phyloP scores from a whole-genome alignment of 2,329 filamentous ascomycete species.

The Beauveria pseudobassiana region DNA sequence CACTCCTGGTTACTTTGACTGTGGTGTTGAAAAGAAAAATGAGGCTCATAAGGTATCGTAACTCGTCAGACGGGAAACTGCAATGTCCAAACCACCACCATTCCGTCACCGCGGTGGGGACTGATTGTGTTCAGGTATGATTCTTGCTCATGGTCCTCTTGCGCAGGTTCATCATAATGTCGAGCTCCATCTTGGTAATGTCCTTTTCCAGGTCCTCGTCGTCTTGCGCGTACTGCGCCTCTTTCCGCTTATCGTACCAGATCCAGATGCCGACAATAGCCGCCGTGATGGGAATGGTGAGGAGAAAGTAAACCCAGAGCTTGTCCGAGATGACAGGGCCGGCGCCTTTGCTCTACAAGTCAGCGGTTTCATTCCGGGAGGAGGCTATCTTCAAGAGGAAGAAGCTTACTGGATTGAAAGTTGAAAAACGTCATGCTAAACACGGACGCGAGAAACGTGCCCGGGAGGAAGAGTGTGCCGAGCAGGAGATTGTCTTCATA shows the following conservation, averaged over 20 bases:
- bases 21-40: neutral
- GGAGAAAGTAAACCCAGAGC: constrained; percentile 57
- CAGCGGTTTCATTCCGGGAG: neutral
- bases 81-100: neutral
- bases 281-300: constrained; percentile 51
- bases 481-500: constrained; percentile 61
- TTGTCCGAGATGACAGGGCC: constrained; percentile 39
- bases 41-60: neutral
- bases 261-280: constrained; percentile 49
- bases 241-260: constrained; percentile 43
- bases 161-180: constrained; percentile 49
- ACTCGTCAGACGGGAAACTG: neutral
- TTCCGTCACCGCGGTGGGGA: constrained; percentile 18
- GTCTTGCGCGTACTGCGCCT: constrained; percentile 40
- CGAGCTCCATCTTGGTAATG: constrained; percentile 48
- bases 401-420: constrained; percentile 39
- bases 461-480: constrained; percentile 55
- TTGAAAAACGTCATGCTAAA: constrained; percentile 63
- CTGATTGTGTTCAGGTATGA: constrained; percentile 42
- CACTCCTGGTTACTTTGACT: neutral
- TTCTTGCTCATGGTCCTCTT: constrained; percentile 50
- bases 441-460: constrained; percentile 54
- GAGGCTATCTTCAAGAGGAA: neutral
- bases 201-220: constrained; percentile 46
- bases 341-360: constrained; percentile 17